Conservation (phyloP, 2,329 filamentous ascomycete genomes). For the Neopestalotiopsis sp. region DNA sequence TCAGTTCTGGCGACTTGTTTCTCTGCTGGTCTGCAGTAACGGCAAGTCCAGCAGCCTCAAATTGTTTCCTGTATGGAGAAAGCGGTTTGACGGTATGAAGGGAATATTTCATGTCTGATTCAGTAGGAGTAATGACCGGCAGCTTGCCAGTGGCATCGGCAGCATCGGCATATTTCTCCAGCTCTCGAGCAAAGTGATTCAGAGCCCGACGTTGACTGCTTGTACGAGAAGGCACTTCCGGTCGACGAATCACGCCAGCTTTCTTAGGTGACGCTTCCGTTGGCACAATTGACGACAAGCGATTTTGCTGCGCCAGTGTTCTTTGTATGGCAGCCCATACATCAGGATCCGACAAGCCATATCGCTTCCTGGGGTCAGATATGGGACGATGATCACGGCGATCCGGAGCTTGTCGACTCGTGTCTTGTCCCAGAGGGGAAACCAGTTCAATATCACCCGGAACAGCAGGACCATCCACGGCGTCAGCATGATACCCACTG, state of each 20-base stretch:
- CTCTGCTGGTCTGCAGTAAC: constrained; percentile 58
- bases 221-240: constrained; percentile 41
- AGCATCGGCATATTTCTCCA: constrained; percentile 46
- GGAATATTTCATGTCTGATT: constrained; percentile 46
- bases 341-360: constrained; percentile 40
- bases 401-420: background rate
- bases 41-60: constrained; percentile 58
- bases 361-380: constrained; percentile 32
- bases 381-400: background rate
- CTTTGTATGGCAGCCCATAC: constrained; percentile 51
- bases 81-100: constrained; percentile 57
- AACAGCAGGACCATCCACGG: background rate
- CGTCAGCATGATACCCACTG: background rate
- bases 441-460: background rate
- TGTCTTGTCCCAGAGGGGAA: background rate
- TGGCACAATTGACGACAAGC: constrained; percentile 41
- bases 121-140: constrained; percentile 44
- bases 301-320: constrained; percentile 50
- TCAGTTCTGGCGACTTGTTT: constrained; percentile 21
- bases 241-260: constrained; percentile 15
- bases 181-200: constrained; percentile 44
- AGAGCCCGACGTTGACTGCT: constrained; percentile 49
- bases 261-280: constrained; percentile 21
- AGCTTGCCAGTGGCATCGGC: constrained; percentile 42
- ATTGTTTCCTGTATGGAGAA: constrained; percentile 58